Evolutionary conservation across 495 filamentous ascomycete genomes (phyloP), one percentile per base, ranked within the genome.

Genomic region (Emericellopsis terricola): DNA sequence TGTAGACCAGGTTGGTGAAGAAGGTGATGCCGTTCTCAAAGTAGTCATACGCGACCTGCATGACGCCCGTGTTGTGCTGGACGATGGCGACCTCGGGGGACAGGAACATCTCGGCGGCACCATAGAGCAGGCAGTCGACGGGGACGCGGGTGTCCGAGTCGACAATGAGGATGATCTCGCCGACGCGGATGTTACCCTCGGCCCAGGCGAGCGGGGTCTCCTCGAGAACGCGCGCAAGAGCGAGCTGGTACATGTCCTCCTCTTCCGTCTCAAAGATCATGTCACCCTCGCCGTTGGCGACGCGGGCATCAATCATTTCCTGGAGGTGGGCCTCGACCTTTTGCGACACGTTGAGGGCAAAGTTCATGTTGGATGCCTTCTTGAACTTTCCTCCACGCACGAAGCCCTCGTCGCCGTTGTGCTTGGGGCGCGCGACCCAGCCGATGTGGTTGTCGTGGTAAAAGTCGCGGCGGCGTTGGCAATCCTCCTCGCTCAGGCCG

Each of bases 311-410:
- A n/a, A n/a, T n/a, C n/a, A n/a, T n/a, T n/a, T n/a, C n/a, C n/a
- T n/a, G n/a, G 7, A 79, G 57, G 38, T 66, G 71, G 1, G 70
- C 66, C 44, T 78, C 74, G 20, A 78, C 65, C 10, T 63, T 55
- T 33, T 64, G 65, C 45, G 65, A 72, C 20, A 71, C 45, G 49
- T 59, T 59, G 46, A 78, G 45, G 8, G 64, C 69, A 33, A 73
- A 79, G 48, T 79, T 79, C 74, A 79, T 79, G 51, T 79, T 79
- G 18, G 71, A 76, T 16, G 73, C 73, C 48, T 78, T 79, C 58
- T 79, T 79, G 58, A 79, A 79, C 47, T 78, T 78, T 29, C 74
- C 74, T 5, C 64, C 55, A 8, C 74, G 64, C 17, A 68, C 41
- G 47, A 76, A 78, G 42, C 45, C 39, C 24, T 34, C 41, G 14